These are phyloP conservation scores for Albizia julibrissin DNA, from an alignment of 306 rosid genomes.

Conservation along the genomic window DNA sequence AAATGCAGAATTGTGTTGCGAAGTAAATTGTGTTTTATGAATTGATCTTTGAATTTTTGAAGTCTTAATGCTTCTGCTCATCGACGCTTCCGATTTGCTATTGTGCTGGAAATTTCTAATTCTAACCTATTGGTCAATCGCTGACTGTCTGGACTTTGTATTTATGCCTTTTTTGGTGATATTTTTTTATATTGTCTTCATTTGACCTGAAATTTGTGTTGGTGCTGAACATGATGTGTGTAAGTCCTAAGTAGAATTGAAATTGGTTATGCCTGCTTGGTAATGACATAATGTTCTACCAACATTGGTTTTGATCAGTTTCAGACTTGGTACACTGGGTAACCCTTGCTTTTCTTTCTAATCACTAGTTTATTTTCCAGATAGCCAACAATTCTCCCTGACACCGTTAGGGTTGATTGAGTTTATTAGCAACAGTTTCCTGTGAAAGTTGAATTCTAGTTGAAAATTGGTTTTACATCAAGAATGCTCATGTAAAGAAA, in stretches of 20 bases:
- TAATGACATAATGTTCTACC: background rate
- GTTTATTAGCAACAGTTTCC: background rate
- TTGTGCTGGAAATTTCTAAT: background rate
- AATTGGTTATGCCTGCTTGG: background rate
- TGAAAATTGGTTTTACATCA: background rate
- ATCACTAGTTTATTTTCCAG: background rate
- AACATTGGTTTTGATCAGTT: slow-evolving; percentile 5
- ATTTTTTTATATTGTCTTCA: background rate
- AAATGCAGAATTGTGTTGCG: background rate
- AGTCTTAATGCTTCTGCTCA: background rate
- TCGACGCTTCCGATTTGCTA: background rate
- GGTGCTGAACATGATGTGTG: background rate
- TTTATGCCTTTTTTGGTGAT: background rate
- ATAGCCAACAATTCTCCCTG: slow-evolving; percentile 1
- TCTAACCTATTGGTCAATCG: background rate
- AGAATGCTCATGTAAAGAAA: background rate
- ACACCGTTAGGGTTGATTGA: background rate
- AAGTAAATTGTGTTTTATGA: background rate
- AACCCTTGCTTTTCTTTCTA: background rate
- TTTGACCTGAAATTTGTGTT: background rate
- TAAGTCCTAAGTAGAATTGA: background rate
- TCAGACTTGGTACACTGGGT: background rate
- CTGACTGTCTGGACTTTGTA: background rate
- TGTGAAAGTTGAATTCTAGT: background rate
- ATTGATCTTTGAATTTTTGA: background rate